Base-by-base conservation (phyloP, 768 basidiomycete species). In the Chiua virens region DNA sequence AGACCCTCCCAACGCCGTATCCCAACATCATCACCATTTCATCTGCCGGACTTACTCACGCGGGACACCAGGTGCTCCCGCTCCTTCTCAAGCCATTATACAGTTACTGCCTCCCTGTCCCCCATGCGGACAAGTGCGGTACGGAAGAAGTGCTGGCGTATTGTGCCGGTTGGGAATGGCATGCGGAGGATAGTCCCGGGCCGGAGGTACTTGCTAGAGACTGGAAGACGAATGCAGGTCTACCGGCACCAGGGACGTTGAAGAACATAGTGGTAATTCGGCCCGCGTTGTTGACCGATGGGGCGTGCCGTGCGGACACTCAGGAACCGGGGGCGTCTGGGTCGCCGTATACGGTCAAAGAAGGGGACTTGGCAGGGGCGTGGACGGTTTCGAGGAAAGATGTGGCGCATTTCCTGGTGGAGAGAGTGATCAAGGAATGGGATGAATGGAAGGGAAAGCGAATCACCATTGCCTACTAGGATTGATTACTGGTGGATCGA, bases 111-210 rank as follows among this genome's bases (percentile, higher is more conserved):
- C 65, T 86, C 38, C 37, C 63, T 5, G 52, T 30, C 2, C 79
- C 83, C 5, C 84, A 83, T 61, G 71, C 60, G 25, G 86, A 89
- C 66, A 89, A 89, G 66, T 38, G 80, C 40, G 85, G 80, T 8
- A 65, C 70, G 28, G 87, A 90, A 66, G 71, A 78, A 25, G 63
- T 77, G 3, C 43, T 80, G 5, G 67, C 73, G 1, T 73, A 85
- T 51, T 68, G 71, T 51, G 71, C 78, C 0, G 85, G 80, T 2
- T 75, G 75, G 75, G 25, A 62, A 1, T 86, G 85, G 84, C 58
- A 78, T 36, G 59, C 72, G 13, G 71, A 72, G n/a, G 78, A 80
- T 42, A 66, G 61, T 27, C 72, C 77, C 0, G 62, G 57, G 0
- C 50, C 62, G 8, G 73, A 76, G 0, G 70, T 85, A 18, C 69